phyloP scores from a whole-genome alignment of 1,284 basidiomycete genomes.

The Porodaedalea pini region DNA sequence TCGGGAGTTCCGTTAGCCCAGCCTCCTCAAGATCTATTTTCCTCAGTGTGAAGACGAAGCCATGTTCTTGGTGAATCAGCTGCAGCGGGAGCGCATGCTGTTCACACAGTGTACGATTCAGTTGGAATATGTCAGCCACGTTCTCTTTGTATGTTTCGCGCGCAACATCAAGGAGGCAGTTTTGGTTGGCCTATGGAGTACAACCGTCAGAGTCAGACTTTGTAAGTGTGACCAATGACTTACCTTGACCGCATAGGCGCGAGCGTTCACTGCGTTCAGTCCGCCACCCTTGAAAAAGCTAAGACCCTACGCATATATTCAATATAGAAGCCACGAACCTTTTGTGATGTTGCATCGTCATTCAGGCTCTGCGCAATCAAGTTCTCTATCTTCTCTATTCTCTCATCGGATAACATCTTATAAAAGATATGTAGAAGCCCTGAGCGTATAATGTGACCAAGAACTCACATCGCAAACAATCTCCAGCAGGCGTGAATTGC shows the following conservation, averaged over 20 bases:
- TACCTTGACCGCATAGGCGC: constrained; percentile 83
- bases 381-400: constrained; percentile 58
- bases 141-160: constrained; percentile 91
- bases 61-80: constrained; percentile 65
- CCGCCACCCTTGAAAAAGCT: constrained; percentile 47
- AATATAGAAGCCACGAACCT: constrained; percentile 39
- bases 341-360: constrained; percentile 57
- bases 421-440: constrained; percentile 2
- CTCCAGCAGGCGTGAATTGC: constrained; percentile 55
- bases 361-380: constrained; percentile 66
- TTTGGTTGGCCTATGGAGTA: constrained; percentile 58
- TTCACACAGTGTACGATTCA: constrained; percentile 56
- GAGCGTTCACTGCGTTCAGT: constrained; percentile 63
- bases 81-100: constrained; percentile 60
- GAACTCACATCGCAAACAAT: constrained; percentile 57
- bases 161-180: constrained; percentile 86
- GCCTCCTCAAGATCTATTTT: constrained; percentile 57
- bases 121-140: constrained; percentile 74
- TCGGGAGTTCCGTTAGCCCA: constrained; percentile 46
- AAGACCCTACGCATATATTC: constrained; percentile 1
- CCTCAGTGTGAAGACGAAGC: constrained; percentile 69
- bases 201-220: neutral
- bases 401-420: constrained; percentile 70
- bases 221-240: neutral
- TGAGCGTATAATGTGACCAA: neutral